Percentiles rank a stretch among this genome's conserved stretches.
phyloP scores from a whole-genome alignment of 345 rosid species.

The Psidium guajava region DNA sequence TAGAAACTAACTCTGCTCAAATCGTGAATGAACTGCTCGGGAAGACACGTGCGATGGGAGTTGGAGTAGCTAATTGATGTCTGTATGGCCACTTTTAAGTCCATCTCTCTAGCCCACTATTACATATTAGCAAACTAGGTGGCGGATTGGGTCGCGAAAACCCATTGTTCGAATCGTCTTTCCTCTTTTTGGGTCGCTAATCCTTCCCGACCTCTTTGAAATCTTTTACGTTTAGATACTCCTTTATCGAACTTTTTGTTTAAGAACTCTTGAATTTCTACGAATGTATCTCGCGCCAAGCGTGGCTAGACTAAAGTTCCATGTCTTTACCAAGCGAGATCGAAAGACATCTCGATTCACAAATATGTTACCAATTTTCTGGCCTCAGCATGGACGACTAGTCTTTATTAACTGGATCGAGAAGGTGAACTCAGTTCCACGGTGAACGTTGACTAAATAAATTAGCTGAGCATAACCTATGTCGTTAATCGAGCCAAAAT shows the following conservation, averaged over 20 bases:
- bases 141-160: rapidly evolving
- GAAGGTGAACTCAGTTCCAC: not conserved
- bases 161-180: not conserved
- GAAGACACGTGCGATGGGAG: not conserved
- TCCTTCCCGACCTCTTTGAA: too few species aligned
- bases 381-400: not conserved
- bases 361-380: not conserved
- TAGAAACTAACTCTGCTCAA: not conserved
- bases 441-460: too few species aligned
- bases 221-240: not conserved
- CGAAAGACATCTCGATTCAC: too few species aligned
- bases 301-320: too few species aligned
- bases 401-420: not conserved
- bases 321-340: not conserved
- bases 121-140: not conserved
- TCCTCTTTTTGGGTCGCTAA: not conserved
- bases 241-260: not conserved
- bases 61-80: not conserved
- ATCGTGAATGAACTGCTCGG: too few species aligned
- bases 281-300: too few species aligned
- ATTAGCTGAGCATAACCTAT: not conserved
- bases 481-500: not conserved
- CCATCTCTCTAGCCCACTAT: not conserved
- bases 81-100: not conserved
- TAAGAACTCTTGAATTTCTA: not conserved